Percentiles rank a stretch among this genome's conserved stretches.
Evolutionary conservation across 1,139 yeast species (phyloP).

Genomic region (Candida glucosophila): DNA sequence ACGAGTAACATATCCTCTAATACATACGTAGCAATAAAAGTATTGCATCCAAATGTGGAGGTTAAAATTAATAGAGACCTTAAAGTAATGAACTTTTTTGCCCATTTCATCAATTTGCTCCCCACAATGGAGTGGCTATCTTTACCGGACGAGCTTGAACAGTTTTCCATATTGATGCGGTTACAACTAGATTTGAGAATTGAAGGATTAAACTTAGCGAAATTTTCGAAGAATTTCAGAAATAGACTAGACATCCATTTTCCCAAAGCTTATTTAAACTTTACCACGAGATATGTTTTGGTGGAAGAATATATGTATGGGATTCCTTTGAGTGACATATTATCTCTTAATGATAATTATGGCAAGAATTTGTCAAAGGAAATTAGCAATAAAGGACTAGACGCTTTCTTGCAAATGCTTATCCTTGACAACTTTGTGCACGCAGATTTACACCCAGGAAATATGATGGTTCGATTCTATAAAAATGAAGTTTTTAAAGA

Average conservation of each 20-base stretch:
- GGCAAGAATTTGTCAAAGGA: constrained; percentile 58
- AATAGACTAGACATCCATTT: constrained; percentile 60
- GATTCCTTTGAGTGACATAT: constrained; percentile 65
- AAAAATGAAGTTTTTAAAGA: constrained; percentile 39
- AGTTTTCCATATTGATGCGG: constrained; percentile 78
- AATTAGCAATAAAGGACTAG: constrained; percentile 80
- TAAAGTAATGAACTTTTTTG: constrained; percentile 75
- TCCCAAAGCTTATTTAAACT: constrained; percentile 65
- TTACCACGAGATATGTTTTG: constrained; percentile 63
- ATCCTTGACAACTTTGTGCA: constrained; percentile 89
- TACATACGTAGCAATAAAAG: constrained; percentile 79
- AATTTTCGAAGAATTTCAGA: constrained; percentile 57
- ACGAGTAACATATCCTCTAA: constrained; percentile 29
- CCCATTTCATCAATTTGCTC: constrained; percentile 52
- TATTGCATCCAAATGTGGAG: constrained; percentile 81
- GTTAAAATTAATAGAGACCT: constrained; percentile 70
- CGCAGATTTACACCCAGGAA: constrained; percentile 95
- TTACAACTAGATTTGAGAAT: constrained; percentile 83
- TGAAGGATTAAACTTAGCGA: constrained; percentile 72
- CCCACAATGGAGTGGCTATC: constrained; percentile 99
- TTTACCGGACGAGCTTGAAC: constrained; percentile 87
- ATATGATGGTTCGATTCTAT: constrained; percentile 74
- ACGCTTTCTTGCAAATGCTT: constrained; percentile 87
- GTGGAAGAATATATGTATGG: constrained; percentile 86
- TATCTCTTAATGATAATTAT: constrained; percentile 34